These are phyloP conservation scores for Thalassiosira mediterranea DNA, from an alignment of 352 stramenopile genomes.

Conservation along the genomic window DNA sequence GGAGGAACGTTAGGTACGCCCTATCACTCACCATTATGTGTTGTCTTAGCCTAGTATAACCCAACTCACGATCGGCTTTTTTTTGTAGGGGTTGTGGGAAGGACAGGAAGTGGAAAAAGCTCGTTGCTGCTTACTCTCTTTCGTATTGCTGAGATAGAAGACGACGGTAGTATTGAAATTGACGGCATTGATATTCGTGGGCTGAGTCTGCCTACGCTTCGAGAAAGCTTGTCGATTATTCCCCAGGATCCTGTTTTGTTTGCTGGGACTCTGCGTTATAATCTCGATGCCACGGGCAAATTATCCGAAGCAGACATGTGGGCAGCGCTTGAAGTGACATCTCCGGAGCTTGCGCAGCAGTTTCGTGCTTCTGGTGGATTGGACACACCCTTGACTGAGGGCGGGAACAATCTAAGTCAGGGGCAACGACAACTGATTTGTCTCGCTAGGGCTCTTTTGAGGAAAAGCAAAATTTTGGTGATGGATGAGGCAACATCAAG, in stretches of 20 bases:
- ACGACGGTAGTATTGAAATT: conserved; percentile 87
- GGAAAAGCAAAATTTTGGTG: conserved; percentile 91
- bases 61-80: no score
- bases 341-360: conserved; percentile 65
- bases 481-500: conserved; percentile 88
- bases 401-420: conserved; percentile 82
- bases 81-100: conserved; percentile 90
- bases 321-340: conserved; percentile 71
- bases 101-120: conserved; percentile 87
- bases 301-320: conserved; percentile 65
- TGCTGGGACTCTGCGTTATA: conserved; percentile 88
- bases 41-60: no score
- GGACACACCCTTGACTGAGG: conserved; percentile 77
- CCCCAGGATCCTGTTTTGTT: conserved; percentile 90
- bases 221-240: conserved; percentile 90
- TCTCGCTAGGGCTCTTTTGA: conserved; percentile 84
- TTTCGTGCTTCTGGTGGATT: conserved; percentile 62
- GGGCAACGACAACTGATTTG: conserved; percentile 86
- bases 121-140: conserved; percentile 90
- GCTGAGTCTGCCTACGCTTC: conserved; percentile 86
- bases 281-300: conserved; percentile 84
- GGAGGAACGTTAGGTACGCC: conserved; percentile 75
- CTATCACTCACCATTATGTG: no score
- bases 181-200: conserved; percentile 90
- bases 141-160: conserved; percentile 89